These are phyloP conservation scores for Psidium guajava DNA, from an alignment of 345 rosid species.

Conservation along the genomic window DNA sequence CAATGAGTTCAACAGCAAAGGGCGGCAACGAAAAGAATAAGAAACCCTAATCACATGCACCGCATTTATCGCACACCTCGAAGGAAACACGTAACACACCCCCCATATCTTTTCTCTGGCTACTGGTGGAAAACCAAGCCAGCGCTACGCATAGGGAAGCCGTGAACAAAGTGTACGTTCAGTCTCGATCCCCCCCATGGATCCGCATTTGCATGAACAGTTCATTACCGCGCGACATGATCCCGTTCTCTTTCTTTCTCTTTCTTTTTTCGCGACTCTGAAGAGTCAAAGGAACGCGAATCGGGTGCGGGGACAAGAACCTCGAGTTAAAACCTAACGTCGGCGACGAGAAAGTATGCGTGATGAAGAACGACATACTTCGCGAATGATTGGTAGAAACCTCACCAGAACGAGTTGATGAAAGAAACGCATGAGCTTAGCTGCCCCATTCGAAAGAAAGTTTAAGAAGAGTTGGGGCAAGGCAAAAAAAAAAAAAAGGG, in stretches of 20 bases:
- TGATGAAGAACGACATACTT: background rate
- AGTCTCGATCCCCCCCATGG: background rate
- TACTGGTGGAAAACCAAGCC: background rate
- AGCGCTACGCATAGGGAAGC: background rate
- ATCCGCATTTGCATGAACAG: background rate
- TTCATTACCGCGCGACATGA: background rate
- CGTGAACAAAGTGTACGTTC: background rate
- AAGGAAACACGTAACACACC: background rate
- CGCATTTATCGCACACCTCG: background rate
- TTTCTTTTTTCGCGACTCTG: background rate
- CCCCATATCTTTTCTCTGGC: background rate
- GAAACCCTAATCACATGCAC: background rate
- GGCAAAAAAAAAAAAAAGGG: background rate
- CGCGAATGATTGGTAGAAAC: background rate
- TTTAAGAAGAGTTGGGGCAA: background rate
- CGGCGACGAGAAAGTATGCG: background rate
- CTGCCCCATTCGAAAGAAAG: background rate
- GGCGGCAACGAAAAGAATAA: background rate
- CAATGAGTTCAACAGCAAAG: background rate
- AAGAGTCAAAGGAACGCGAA: background rate
- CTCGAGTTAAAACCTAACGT: background rate
- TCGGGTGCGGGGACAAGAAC: background rate
- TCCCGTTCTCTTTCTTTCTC: background rate
- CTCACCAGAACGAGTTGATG: background rate
- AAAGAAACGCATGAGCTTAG: background rate